phyloP scores from a whole-genome alignment of 2,329 filamentous ascomycete species.

The Fusarium sororula region DNA sequence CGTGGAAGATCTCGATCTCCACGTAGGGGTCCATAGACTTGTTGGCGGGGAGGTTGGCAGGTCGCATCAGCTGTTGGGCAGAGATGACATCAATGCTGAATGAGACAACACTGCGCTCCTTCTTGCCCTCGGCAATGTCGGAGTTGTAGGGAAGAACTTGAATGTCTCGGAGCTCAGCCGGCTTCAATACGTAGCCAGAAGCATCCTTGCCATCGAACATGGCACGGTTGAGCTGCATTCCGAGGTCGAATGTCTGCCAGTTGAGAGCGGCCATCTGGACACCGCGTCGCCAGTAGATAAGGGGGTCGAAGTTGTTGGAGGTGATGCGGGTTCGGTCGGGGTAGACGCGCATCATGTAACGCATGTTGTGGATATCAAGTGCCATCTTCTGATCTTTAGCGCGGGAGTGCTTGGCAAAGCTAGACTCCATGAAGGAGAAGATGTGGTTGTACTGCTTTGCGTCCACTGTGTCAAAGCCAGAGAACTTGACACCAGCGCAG shows the following conservation, averaged over 20 bases:
- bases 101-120: conserved; percentile 81
- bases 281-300: conserved; percentile 92
- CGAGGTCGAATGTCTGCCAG: conserved; percentile 97
- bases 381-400: conserved; percentile 78
- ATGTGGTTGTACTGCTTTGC: conserved; percentile 93
- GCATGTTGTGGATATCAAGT: conserved; percentile 89
- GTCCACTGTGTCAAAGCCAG: conserved; percentile 78
- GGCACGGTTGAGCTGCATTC: conserved; percentile 95
- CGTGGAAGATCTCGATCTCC: conserved; percentile 93
- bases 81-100: conserved; percentile 92
- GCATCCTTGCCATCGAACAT: conserved; percentile 94
- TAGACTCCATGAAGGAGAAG: conserved; percentile 91
- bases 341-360: conserved; percentile 92
- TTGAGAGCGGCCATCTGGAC: conserved; percentile 98
- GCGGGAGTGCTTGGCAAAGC: conserved; percentile 82
- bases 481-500: conserved; percentile 80
- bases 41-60: conserved; percentile 74
- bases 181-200: conserved; percentile 94
- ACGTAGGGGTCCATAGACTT: conserved; percentile 89
- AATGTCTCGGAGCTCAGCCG: conserved; percentile 81
- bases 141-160: conserved; percentile 64
- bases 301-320: conserved; percentile 94
- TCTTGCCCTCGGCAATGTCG: conserved; percentile 67
- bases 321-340: conserved; percentile 82
- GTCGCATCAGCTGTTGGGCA: conserved; percentile 91